phyloP scores from a whole-genome alignment of 805 yeast genomes.

The Blastobotrys peoriensis region DNA sequence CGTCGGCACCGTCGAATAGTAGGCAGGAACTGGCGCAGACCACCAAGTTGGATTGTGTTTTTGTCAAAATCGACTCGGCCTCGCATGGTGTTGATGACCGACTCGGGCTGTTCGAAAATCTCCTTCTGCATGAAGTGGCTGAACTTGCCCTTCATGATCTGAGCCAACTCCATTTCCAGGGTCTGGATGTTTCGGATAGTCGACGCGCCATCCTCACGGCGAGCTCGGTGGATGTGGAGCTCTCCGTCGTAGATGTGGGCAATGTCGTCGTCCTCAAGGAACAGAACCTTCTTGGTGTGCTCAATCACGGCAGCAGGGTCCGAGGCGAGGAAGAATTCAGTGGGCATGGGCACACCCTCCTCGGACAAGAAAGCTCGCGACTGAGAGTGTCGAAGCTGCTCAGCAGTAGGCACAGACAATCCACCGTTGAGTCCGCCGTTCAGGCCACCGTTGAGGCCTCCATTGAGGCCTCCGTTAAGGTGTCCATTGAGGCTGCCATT shows the following conservation, averaged over 20 bases:
- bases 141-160: conserved; percentile 96
- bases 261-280: conserved; percentile 96
- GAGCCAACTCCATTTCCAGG: conserved; percentile 91
- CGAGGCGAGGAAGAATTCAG: conserved; percentile 91
- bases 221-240: conserved; percentile 94
- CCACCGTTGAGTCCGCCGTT: conserved; percentile 7
- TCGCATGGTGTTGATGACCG: conserved; percentile 97
- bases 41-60: conserved; percentile 76
- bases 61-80: conserved; percentile 94
- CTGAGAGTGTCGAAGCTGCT: conserved; percentile 75
- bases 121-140: conserved; percentile 98
- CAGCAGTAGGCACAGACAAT: conserved; percentile 6
- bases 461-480: conserved; percentile 2
- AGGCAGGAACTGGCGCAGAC: conserved; percentile 75
- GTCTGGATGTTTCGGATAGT: conserved; percentile 95
- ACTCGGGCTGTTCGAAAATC: conserved; percentile 97
- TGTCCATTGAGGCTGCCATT: conserved; percentile 16
- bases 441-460: conserved; percentile 14
- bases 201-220: conserved; percentile 74
- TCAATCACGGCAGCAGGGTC: conserved; percentile 96
- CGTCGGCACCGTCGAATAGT: conserved; percentile 92
- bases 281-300: conserved; percentile 94
- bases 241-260: conserved; percentile 98
- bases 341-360: conserved; percentile 86
- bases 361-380: conserved; percentile 96